phyloP scores from a whole-genome alignment of 768 basidiomycete genomes.

The Strobilomyces confusus region DNA sequence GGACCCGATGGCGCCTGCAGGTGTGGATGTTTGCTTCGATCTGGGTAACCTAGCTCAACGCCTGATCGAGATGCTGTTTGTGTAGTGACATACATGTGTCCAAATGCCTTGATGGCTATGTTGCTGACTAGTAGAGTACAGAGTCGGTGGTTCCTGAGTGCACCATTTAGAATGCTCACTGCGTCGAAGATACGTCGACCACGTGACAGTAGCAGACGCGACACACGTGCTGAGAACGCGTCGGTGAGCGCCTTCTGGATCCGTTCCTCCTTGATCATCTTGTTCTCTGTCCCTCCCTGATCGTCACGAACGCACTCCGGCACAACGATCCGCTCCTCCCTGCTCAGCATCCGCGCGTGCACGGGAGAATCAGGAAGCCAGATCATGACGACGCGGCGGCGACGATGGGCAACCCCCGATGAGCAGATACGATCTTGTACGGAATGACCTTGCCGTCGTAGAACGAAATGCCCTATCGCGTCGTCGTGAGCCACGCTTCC shows the following conservation, averaged over 20 bases:
- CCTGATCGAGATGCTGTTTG: not conserved
- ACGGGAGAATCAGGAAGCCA: conserved; percentile 67
- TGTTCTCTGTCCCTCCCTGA: conserved; percentile 60
- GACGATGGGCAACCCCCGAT: conserved; percentile 59
- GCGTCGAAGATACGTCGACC: not conserved
- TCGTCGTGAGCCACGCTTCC: not conserved
- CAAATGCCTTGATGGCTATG: conserved; percentile 58
- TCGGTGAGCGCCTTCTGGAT: conserved; percentile 54
- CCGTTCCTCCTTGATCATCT: conserved; percentile 55
- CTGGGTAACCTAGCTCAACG: conserved; percentile 26
- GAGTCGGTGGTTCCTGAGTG: conserved; percentile 45
- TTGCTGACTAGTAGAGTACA: conserved; percentile 45
- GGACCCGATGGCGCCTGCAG: conserved; percentile 49
- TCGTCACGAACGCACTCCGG: conserved; percentile 66
- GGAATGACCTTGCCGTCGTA: conserved; percentile 44
- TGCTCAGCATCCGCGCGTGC: conserved; percentile 50
- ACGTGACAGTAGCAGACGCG: not conserved
- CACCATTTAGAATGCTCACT: conserved; percentile 69
- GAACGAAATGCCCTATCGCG: conserved; percentile 50
- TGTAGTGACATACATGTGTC: conserved; percentile 48
- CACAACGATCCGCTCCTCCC: conserved; percentile 57
- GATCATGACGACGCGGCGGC: conserved; percentile 51
- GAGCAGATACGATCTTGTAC: conserved; percentile 57
- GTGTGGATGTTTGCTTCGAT: conserved; percentile 56
- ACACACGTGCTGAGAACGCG: conserved; percentile 42